Percentiles rank a stretch among this genome's conserved stretches.
Conservation (phyloP, 2,329 filamentous ascomycete genomes). For the Aspergillus caelatus region DNA sequence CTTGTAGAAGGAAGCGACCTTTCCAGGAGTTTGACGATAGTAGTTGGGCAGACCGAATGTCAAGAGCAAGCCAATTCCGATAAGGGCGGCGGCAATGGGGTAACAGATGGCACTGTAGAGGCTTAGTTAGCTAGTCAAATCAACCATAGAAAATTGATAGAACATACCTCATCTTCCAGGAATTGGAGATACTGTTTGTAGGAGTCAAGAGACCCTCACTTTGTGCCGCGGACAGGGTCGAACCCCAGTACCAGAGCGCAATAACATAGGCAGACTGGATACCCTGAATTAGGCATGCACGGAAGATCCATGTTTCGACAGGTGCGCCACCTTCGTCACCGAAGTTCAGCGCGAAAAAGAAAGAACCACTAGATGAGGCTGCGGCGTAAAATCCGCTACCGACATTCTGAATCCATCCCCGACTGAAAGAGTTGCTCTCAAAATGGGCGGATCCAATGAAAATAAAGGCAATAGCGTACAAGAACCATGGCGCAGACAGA, state of each 20-base stretch:
- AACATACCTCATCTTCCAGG: constrained; percentile 48
- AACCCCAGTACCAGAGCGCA: constrained; percentile 69
- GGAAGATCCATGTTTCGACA: constrained; percentile 67
- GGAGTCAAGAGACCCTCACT: constrained; percentile 44
- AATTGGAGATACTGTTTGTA: constrained; percentile 42
- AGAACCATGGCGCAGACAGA: constrained; percentile 62
- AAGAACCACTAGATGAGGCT: constrained; percentile 64
- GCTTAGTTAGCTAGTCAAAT: constrained; percentile 20
- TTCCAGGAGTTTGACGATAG: constrained; percentile 65
- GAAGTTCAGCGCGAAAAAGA: constrained; percentile 70
- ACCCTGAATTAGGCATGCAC: constrained; percentile 67
- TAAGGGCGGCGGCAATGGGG: constrained; percentile 61
- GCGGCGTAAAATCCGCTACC: constrained; percentile 65
- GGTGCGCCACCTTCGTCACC: constrained; percentile 65
- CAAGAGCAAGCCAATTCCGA: constrained; percentile 58
- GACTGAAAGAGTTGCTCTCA: constrained; percentile 39
- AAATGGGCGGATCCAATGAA: constrained; percentile 66
- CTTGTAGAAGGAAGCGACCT: constrained; percentile 66
- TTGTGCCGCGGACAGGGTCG: constrained; percentile 52
- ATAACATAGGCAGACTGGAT: constrained; percentile 68
- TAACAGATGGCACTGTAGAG: constrained; percentile 54
- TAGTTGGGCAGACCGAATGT: constrained; percentile 65
- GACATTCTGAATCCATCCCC: constrained; percentile 62
- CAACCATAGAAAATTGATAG: not conserved
- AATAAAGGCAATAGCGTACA: constrained; percentile 66